Base-by-base conservation (phyloP, 164 flowering plant genomes). In the Warburgia ugandensis region DNA sequence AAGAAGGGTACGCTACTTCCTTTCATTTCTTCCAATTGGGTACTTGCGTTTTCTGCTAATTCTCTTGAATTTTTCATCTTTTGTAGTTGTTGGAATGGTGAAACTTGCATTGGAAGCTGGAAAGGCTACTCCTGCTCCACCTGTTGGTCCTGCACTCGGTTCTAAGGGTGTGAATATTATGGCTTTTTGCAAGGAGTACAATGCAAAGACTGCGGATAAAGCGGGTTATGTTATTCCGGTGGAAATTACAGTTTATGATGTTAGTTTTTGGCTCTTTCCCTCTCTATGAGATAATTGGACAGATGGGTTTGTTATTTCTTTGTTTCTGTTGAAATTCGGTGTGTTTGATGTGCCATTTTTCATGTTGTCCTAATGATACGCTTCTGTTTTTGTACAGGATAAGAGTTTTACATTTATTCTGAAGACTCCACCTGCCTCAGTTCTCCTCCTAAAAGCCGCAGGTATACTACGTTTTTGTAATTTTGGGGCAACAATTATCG, bases 151-250 rank as follows among this genome's bases (percentile, higher is more conserved):
- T 0, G 99, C 99, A 0, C 83, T 92, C 20, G 99, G 99, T 73
- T 78, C 99, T 0, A 92, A 92, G 76, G 99, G 99, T 52, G 99
- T 92, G 7, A 92, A 92, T 51, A 92, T 92, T 16, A 86, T 86
- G 92, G 92, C 94, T 9, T 92, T 92, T 56, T 92, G 97, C 56
- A 92, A 92, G 79, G 99, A 92, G 67, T 92, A 92, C 70, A 92
- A 92, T 71, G 97, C 99, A 23, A 80, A 75, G 55, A 92, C 99
- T 28, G 88, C 97, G 26, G 99, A 92, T 41, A 92, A 92, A 56
- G 80, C 94, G 13, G 99, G 99, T 36, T 92, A 82, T 71, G 70
- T 88, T 27, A 89, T 92, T 61, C 99, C 99, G 12, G 99, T 92
- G 6, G 99, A 88, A 69, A 81, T 92, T 52, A 84, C 97, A 2